A percentile compares a stretch with the other conserved stretches of the same genome.
phyloP scores from a whole-genome alignment of 176 grass and related monocot genomes.

The Luzula sylvatica region DNA sequence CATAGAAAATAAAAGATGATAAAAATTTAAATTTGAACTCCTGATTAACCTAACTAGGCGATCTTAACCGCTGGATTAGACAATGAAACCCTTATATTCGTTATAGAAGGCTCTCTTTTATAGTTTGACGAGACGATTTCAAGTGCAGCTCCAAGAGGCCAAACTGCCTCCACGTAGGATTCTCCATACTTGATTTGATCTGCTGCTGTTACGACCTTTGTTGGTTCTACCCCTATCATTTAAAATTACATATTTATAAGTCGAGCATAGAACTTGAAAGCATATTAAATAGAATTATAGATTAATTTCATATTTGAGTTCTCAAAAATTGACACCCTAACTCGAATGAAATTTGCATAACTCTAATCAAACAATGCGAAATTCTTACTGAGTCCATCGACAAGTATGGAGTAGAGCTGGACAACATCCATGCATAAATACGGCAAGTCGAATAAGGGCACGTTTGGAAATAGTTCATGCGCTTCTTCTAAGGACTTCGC shows the following conservation, averaged over 20 bases:
- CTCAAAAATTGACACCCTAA: no score
- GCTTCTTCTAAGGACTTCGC: conserved; percentile 15
- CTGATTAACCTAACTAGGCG: not conserved
- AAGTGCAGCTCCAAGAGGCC: conserved; percentile 42
- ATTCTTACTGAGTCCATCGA: conserved; percentile 38
- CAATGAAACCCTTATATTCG: not conserved
- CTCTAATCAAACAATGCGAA: no score
- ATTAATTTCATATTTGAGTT: no score
- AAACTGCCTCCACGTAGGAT: conserved; percentile 19
- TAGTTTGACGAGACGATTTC: conserved; percentile 25
- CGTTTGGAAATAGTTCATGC: conserved; percentile 3
- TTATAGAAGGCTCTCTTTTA: not conserved
- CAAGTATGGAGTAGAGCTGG: conserved; percentile 44
- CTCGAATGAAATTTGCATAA: no score
- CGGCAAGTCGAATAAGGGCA: not conserved
- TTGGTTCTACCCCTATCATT: conserved; percentile 26
- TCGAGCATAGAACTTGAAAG: no score
- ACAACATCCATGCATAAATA: conserved; percentile 48
- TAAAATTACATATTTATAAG: no score
- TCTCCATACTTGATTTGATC: conserved; percentile 33
- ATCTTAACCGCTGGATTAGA: not conserved
- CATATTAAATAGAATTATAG: no score
- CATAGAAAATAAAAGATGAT: not conserved
- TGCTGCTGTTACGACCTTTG: conserved; percentile 31
- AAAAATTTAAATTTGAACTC: not conserved